phyloP scores from a whole-genome alignment of 2,329 filamentous ascomycete species.

The Polytolypa hystricis region DNA sequence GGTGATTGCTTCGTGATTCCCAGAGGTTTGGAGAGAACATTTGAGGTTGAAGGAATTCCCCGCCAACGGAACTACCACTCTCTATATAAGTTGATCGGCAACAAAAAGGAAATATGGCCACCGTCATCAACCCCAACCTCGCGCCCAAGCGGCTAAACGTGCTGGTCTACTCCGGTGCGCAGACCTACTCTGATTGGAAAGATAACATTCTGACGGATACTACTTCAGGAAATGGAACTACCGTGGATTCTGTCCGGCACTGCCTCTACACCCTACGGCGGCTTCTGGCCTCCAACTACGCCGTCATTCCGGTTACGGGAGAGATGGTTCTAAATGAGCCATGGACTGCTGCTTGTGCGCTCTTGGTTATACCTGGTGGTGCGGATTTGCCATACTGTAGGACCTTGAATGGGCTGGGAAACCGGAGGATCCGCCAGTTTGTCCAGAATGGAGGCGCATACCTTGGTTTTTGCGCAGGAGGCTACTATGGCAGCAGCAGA shows the following conservation, averaged over 20 bases:
- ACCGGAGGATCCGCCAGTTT: conserved; percentile 71
- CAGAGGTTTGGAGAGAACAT: no score
- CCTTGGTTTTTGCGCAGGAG: conserved; percentile 86
- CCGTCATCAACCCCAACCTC: conserved; percentile 38
- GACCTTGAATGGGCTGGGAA: conserved; percentile 76
- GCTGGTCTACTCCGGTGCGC: conserved; percentile 76
- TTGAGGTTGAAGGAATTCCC: conserved; percentile 4
- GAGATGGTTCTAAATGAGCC: conserved; percentile 77
- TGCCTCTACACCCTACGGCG: conserved; percentile 77
- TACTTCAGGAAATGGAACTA: conserved; percentile 64
- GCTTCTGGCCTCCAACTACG: conserved; percentile 81
- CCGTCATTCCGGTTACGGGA: conserved; percentile 74
- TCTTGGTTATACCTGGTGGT: conserved; percentile 85
- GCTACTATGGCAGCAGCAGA: conserved; percentile 69
- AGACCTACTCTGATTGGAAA: conserved; percentile 17
- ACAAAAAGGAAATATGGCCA: conserved; percentile 16
- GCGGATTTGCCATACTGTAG: conserved; percentile 90
- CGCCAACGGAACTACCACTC: background rate
- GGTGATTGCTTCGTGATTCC: no score
- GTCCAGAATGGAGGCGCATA: conserved; percentile 77
- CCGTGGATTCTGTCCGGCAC: conserved; percentile 78
- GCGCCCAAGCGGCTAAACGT: conserved; percentile 68
- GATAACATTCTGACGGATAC: conserved; percentile 21
- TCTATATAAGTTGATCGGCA: background rate
- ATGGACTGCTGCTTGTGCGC: conserved; percentile 74